These are phyloP conservation scores for Recurvomyces mirabilis DNA, from an alignment of 495 filamentous ascomycete species.

Conservation along the genomic window DNA sequence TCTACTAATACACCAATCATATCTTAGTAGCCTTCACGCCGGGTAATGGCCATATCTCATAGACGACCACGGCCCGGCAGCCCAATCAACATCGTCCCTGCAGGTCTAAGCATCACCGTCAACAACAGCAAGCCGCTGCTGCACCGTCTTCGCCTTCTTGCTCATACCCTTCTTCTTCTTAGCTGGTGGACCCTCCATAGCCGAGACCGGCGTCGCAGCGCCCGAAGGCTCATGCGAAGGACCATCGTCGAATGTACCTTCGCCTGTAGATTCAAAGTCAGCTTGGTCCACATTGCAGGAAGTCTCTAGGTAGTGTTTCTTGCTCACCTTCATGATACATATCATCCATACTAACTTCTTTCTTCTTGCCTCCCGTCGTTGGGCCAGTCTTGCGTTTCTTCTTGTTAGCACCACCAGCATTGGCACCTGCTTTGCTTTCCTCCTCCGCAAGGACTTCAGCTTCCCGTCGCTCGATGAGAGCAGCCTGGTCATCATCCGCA, in stretches of 20 bases:
- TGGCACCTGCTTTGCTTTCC: constrained; percentile 36
- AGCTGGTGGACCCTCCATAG: constrained; percentile 39
- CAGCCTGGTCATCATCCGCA: constrained; percentile 87
- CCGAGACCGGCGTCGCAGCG: constrained; percentile 64
- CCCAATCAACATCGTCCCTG: no score
- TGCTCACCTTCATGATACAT: constrained; percentile 95
- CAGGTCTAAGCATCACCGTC: no score
- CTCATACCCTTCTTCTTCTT: constrained; percentile 47
- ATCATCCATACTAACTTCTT: constrained; percentile 73
- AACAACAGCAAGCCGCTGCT: constrained; percentile 76
- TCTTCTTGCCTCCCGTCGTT: constrained; percentile 29
- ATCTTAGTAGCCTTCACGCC: no score
- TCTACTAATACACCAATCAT: no score
- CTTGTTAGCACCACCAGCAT: constrained; percentile 51
- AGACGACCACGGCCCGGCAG: no score
- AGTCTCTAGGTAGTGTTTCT: no score
- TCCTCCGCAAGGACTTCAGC: constrained; percentile 59
- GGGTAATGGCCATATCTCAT: no score
- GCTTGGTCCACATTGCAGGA: background rate
- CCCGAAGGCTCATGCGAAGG: constrained; percentile 63
- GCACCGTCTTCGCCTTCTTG: constrained; percentile 82
- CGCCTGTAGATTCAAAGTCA: constrained; percentile 43
- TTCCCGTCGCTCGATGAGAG: constrained; percentile 79
- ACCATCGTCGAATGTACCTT: constrained; percentile 83
- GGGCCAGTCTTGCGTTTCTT: constrained; percentile 40